Base-by-base conservation (phyloP, 257 asterid genomes). In the Solanum commersonii region DNA sequence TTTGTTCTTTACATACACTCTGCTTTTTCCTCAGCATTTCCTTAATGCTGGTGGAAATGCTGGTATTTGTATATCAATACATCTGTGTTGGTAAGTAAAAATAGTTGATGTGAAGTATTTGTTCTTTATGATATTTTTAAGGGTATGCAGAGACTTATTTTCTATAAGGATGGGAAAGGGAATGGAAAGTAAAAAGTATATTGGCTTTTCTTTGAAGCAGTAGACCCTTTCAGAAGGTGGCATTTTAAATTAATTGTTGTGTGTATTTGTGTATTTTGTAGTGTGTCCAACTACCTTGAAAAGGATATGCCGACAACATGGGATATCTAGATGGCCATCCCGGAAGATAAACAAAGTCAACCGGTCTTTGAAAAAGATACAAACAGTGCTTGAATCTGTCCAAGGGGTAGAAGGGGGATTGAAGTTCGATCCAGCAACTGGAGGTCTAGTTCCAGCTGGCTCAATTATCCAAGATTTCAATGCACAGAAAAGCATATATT, bases 221-320 rank as follows among this genome's bases (percentile, higher is more conserved):
- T 44, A 67, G 49, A 85, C 42, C 29, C 84, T 88, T 71, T 31
- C 31, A 59, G 0, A n/a, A 52, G 29, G 23, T 84, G 42, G 13
- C 38, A 31, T 79, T 44, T 84, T 71, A 33, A 63, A 16, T 38
- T 37, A 23, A 27, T 76, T 29, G 49, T 33, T 63, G 60, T 52
- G 76, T 46, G 25, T 46, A 49, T 49, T 49, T 46, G 56, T 44
- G 56, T 46, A 44, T 88, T 91, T 87, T 90, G 87, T 79, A 96
- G 99, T 96, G 90, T 96, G 98, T 90, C 98, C 98, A 23, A 95
- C 99, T 38, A 96, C 99, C n/a, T 94, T 96, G 59, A 96, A 96
- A 92, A 92, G 98, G 92, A 95, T 96, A 91, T 96, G 99, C 89
- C 92, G 99, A 88, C 94, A 92, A 73, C 96, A 96, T 85, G 98